Conservation (phyloP, 305 asterid genomes). For the Fraxinus albicans region DNA sequence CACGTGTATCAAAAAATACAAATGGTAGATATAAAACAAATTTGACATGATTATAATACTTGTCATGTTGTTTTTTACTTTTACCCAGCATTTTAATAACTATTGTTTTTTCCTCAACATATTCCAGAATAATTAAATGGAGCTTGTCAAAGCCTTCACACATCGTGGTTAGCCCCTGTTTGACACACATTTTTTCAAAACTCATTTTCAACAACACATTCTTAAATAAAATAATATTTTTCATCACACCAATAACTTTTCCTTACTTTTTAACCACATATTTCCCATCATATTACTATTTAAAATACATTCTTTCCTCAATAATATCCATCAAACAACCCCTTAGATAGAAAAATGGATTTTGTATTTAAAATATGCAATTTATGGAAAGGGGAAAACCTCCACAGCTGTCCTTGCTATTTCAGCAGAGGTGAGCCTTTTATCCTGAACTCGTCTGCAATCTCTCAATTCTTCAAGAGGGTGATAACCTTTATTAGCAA, state of each 20-base stretch:
- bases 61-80: not conserved
- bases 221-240: no score
- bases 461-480: constrained; percentile 78
- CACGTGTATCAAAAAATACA: not conserved
- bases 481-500: constrained; percentile 55
- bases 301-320: no score
- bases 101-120: not conserved
- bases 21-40: not conserved
- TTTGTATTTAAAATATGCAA: constrained; percentile 21
- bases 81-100: not conserved
- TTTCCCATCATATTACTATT: no score
- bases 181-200: no score
- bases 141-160: not conserved
- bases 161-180: not conserved
- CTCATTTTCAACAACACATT: no score
- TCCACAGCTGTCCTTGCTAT: constrained; percentile 63
- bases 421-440: constrained; percentile 65
- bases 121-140: not conserved
- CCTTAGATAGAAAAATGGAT: constrained; percentile 11
- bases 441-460: constrained; percentile 43
- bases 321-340: no score
- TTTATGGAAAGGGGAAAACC: constrained; percentile 32
- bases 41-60: not conserved
- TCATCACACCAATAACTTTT: no score
- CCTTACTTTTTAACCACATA: no score